Conservation (phyloP, 2,329 filamentous ascomycete species). For the Aspergillus pseudoglaucus region DNA sequence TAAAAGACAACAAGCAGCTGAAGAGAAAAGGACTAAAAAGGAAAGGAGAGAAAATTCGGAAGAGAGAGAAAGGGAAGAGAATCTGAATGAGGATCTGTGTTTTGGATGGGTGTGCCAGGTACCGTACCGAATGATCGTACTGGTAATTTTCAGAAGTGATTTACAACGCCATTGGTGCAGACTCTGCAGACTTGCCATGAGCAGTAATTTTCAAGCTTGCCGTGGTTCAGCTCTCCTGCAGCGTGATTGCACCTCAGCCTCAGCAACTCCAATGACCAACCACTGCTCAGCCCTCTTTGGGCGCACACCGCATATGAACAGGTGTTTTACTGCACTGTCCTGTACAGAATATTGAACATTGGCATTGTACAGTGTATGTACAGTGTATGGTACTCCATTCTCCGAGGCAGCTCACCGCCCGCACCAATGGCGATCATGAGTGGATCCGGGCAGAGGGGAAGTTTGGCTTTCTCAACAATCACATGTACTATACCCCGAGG, state of each 20-base stretch:
- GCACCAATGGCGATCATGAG: background rate
- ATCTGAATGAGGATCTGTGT: constrained; percentile 1
- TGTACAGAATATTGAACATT: background rate
- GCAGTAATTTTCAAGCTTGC: background rate
- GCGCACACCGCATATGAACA: background rate
- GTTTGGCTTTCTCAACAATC: background rate
- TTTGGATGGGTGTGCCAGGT: background rate
- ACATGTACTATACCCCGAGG: background rate
- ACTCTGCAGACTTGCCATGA: background rate
- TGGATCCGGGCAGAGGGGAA: background rate
- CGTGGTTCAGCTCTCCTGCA: background rate
- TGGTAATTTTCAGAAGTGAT: background rate
- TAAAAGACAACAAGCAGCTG: constrained; percentile 10
- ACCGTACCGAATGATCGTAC: background rate
- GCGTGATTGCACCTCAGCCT: background rate
- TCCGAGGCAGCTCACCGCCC: background rate
- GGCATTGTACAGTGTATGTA: background rate
- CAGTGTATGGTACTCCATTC: background rate
- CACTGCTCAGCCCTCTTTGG: background rate
- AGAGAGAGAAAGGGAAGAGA: constrained; percentile 8
- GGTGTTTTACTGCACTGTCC: background rate
- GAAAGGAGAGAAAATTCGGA: constrained; percentile 3
- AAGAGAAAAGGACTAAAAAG: constrained; percentile 5
- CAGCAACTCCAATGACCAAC: background rate
- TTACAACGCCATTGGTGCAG: background rate